Base-by-base conservation (phyloP, 768 basidiomycete species). In the Tulasnella sp. region DNA sequence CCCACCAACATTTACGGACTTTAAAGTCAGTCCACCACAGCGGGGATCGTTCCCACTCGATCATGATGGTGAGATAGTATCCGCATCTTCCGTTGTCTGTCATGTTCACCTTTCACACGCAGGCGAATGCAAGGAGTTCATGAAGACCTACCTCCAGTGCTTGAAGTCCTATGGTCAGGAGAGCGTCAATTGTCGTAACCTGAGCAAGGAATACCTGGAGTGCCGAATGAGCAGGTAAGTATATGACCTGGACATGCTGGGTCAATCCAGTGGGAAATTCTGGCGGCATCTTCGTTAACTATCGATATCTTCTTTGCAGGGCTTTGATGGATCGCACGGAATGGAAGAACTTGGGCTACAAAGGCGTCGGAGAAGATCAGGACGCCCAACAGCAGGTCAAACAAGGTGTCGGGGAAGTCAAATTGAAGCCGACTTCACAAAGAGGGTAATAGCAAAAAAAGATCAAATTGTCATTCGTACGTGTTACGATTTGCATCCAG, bases 21-120 rank as follows among this genome's bases (percentile, higher is more conserved):
- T 72, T 67, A 70, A 69, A 58, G 66, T 71, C 51, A 61, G 67
- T 1, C 72, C 72, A 10, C 72, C 72, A 45, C 67, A 69, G 24
- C 54, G 72, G 44, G 72, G 72, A 2, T 70, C 71, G 11, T 73
- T 73, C 54, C 72, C 72, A n/a, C 60, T 73, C 10, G 72, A 73
- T 62, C 72, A 73, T 55, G 72, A 73, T 64, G 72, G 72, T 71
- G 58, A 38, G 68, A 64, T 7, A 1, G 2, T n/a, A 47, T 11
- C 27, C 8, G 34, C 34, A 51, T 51, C 34, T 38, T 38, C n/a
- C n/a, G n/a, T 24, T 10, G 34, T 2, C 47, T 29, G 41, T 34
- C 24, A 43, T 10, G 17, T 29, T 4, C 30, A 53, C 52, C 32
- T 34, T 11, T 52, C 8, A 29, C 11, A 10, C 38, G 23, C 58